phyloP scores from a whole-genome alignment of 2,329 filamentous ascomycete genomes.

The Didymella lethalis region DNA sequence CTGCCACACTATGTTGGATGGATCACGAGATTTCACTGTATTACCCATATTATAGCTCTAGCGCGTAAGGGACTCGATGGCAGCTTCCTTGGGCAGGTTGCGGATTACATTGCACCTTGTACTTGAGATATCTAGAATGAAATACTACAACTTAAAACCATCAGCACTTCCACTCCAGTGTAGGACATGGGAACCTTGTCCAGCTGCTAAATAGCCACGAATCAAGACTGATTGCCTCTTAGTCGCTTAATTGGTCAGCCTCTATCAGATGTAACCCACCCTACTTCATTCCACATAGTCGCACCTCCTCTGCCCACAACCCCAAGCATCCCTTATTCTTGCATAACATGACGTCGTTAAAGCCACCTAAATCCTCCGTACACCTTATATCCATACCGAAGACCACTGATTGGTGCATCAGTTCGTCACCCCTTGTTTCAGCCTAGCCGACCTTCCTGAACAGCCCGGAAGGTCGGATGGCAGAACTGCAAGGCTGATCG shows the following conservation, averaged over 20 bases:
- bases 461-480: not conserved
- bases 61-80: constrained; percentile 4
- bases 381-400: not conserved
- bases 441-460: constrained; percentile 3
- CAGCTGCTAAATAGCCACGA: too few species aligned
- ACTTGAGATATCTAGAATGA: constrained; percentile 24
- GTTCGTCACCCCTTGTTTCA: constrained; percentile 1
- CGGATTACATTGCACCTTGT: constrained; percentile 16
- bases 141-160: constrained; percentile 20
- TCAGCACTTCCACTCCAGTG: not conserved
- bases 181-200: not conserved
- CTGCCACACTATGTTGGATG: constrained; percentile 15
- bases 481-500: constrained; percentile 2
- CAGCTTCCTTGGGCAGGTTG: constrained; percentile 7
- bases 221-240: too few species aligned
- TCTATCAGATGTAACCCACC: not conserved
- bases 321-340: not conserved
- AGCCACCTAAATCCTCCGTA: not conserved
- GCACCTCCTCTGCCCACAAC: not conserved
- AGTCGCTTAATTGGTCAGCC: too few species aligned
- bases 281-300: not conserved
- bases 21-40: constrained; percentile 21
- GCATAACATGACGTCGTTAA: constrained; percentile 1
- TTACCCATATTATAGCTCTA: constrained; percentile 16
- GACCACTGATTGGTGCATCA: not conserved